Conservation (phyloP, 306 rosid species). For the Lablab purpureus region DNA sequence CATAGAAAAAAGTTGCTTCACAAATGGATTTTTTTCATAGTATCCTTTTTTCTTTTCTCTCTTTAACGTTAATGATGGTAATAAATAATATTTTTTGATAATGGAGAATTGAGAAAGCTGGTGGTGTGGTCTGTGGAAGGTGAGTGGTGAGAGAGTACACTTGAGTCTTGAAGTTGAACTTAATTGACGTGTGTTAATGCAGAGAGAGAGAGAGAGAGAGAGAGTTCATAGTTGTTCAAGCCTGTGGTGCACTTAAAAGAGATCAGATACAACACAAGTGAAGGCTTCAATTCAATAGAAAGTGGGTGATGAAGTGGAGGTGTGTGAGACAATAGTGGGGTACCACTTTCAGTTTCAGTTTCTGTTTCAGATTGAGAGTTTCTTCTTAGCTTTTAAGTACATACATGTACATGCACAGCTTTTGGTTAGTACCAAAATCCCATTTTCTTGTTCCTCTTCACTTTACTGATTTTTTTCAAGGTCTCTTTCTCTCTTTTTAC, state of each 20-base stretch:
- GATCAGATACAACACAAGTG: not conserved
- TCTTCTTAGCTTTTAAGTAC: not conserved
- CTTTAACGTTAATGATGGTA: not conserved
- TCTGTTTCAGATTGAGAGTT: slow-evolving; percentile 15
- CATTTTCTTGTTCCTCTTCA: slow-evolving; percentile 43
- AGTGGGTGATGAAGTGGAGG: slow-evolving; percentile 22
- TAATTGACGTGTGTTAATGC: slow-evolving; percentile 32
- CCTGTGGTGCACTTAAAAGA: not conserved
- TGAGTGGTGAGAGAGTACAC: slow-evolving; percentile 48
- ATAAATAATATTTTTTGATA: not conserved
- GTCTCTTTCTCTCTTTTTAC: slow-evolving; percentile 38
- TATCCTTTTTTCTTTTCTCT: not conserved
- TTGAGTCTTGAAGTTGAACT: slow-evolving; percentile 3
- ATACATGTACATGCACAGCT: slow-evolving; percentile 40
- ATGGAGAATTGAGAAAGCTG: slow-evolving; percentile 40
- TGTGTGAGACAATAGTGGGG: not conserved
- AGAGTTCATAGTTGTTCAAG: not conserved
- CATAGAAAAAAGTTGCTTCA: not conserved
- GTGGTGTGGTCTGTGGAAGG: slow-evolving; percentile 41
- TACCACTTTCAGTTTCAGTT: not conserved
- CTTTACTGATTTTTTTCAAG: slow-evolving; percentile 37
- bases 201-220: not conserved
- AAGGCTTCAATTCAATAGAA: not conserved
- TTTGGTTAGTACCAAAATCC: slow-evolving; percentile 40
- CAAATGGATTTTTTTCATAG: not conserved